phyloP scores from a whole-genome alignment of 148 eudicot species.

The Oxyria digyna region DNA sequence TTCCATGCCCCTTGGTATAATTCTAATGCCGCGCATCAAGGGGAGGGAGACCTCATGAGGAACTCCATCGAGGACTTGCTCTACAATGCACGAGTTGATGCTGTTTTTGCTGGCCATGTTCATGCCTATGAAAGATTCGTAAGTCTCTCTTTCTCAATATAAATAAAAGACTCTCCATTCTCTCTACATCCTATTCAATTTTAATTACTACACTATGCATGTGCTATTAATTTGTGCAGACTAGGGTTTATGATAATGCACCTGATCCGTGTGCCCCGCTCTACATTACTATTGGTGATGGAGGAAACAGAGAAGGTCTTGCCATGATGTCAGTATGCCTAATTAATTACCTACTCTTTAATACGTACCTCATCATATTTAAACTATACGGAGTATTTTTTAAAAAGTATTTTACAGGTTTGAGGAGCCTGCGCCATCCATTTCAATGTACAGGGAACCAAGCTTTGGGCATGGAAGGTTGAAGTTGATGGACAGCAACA shows the following conservation, averaged over 20 bases:
- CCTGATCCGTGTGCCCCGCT: constrained; percentile 30
- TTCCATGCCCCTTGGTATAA: constrained; percentile 87
- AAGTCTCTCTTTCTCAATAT: too few species aligned
- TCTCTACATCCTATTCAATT: too few species aligned
- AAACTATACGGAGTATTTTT: too few species aligned
- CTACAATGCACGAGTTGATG: constrained; percentile 50
- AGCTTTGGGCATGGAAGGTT: not conserved
- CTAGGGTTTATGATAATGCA: constrained; percentile 19
- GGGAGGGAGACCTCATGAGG: constrained; percentile 87
- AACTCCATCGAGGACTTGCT: constrained; percentile 56
- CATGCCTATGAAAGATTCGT: constrained; percentile 89
- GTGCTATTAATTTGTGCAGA: too few species aligned
- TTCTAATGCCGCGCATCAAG: constrained; percentile 54
- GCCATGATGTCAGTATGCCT: constrained; percentile 13
- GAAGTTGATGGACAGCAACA: not conserved
- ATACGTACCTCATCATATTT: too few species aligned
- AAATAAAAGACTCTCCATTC: too few species aligned
- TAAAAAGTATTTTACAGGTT: too few species aligned
- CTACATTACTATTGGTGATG: constrained; percentile 32
- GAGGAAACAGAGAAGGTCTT: constrained; percentile 40
- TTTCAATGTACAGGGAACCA: not conserved
- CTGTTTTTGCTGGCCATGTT: constrained; percentile 77
- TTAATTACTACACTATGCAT: too few species aligned
- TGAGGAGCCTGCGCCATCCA: constrained; percentile 1
- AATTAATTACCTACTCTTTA: too few species aligned